Conservation (phyloP, 192 early-diverging fungal species). For the Chytriomyces confervae region DNA sequence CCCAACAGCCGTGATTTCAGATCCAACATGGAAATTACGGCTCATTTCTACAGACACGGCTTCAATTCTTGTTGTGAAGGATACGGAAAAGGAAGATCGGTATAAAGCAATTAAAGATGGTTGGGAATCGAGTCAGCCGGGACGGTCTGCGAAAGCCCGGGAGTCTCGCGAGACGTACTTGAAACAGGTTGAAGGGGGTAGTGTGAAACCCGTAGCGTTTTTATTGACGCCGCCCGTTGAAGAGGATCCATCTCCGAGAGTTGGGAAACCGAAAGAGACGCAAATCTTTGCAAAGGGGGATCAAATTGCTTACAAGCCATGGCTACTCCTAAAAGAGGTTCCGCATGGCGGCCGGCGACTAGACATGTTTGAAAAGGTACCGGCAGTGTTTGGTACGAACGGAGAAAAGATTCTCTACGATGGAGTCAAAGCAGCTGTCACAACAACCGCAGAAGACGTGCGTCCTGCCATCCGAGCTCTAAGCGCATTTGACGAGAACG, state of each 20-base stretch:
- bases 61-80: conserved; percentile 53
- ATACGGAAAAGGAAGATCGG: conserved; percentile 69
- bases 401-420: conserved; percentile 24
- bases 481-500: background rate
- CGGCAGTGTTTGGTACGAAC: conserved; percentile 30
- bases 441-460: background rate
- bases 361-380: conserved; percentile 15
- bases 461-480: background rate
- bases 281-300: conserved; percentile 1
- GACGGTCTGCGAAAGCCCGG: conserved; percentile 53
- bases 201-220: conserved; percentile 47
- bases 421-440: background rate
- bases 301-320: conserved; percentile 49
- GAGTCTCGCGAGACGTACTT: conserved; percentile 59
- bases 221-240: conserved; percentile 26
- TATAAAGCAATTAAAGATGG: conserved; percentile 61
- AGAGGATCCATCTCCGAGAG: conserved; percentile 3
- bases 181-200: conserved; percentile 50
- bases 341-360: conserved; percentile 15
- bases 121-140: conserved; percentile 61
- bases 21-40: conserved; percentile 51
- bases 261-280: conserved; percentile 19
- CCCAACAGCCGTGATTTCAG: background rate
- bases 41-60: conserved; percentile 57
- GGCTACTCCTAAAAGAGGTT: conserved; percentile 45